A percentile compares a stretch with the other conserved stretches of the same genome.
phyloP scores from a whole-genome alignment of 1,284 basidiomycete genomes.

The Anthracocystis walkeri region DNA sequence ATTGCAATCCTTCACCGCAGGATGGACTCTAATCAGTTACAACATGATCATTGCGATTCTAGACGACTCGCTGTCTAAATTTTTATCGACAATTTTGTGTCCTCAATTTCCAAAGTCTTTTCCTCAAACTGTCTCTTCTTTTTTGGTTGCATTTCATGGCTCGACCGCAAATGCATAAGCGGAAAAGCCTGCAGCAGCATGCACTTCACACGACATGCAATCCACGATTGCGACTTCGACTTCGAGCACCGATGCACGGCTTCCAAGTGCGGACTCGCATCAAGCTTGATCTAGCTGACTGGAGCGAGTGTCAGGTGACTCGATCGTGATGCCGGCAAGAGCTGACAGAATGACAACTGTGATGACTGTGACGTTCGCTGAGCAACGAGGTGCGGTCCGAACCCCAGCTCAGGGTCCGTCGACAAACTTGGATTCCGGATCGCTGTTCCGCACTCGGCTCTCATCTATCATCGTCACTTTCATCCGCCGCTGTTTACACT shows the following conservation, averaged over 20 bases:
- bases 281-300: neutral
- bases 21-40: too few relatives aligned
- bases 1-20: too few relatives aligned
- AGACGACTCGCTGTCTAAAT: neutral
- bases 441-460: neutral
- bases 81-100: neutral
- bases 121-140: neutral
- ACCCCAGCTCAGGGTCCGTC: neutral
- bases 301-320: neutral
- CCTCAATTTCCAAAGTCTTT: neutral
- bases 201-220: slow-evolving; percentile 1
- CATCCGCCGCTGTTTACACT: neutral
- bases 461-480: neutral
- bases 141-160: neutral
- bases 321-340: neutral
- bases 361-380: neutral
- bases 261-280: neutral
- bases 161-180: neutral
- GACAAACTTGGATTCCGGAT: neutral
- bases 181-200: neutral
- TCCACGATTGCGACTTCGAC: neutral
- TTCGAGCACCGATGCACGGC: slow-evolving; percentile 5
- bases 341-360: neutral
- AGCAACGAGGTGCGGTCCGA: neutral
- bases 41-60: neutral